phyloP scores from a whole-genome alignment of 129 eudicot species.

The Mikania micrantha region DNA sequence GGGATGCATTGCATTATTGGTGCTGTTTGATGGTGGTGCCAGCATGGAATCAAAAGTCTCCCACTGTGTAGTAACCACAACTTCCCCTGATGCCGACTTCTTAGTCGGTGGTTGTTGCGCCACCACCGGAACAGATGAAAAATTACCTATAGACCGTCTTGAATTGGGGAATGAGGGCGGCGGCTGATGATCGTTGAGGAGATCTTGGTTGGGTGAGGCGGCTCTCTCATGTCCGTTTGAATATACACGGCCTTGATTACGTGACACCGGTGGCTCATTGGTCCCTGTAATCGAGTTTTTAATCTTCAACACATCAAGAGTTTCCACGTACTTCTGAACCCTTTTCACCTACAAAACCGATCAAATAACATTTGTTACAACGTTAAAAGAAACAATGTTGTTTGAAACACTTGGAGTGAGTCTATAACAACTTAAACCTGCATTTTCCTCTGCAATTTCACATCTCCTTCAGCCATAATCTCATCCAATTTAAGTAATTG shows the following conservation, averaged over 20 bases:
- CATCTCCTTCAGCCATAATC: slow-evolving; percentile 74
- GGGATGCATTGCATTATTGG: slow-evolving; percentile 32
- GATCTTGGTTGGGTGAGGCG: slow-evolving; percentile 5
- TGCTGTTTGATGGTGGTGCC: slow-evolving; percentile 34
- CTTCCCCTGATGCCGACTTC: slow-evolving; percentile 54
- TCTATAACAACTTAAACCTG: slow-evolving; percentile 45
- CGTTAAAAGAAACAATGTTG: too few species aligned
- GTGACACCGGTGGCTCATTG: slow-evolving; percentile 5
- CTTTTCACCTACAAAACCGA: slow-evolving; percentile 54
- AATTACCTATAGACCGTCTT: slow-evolving; percentile 48
- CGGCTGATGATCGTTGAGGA: background rate
- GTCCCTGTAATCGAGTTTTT: slow-evolving; percentile 40
- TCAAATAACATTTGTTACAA: background rate
- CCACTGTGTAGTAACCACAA: slow-evolving; percentile 92
- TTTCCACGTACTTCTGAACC: slow-evolving; percentile 89
- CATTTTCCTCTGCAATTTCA: slow-evolving; percentile 76
- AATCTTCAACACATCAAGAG: slow-evolving; percentile 70
- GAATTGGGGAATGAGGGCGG: slow-evolving; percentile 30
- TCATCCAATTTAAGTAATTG: slow-evolving; percentile 76
- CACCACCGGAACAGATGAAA: slow-evolving; percentile 24
- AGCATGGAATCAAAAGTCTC: slow-evolving; percentile 80
- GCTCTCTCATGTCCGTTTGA: slow-evolving; percentile 21
- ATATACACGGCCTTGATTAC: slow-evolving; percentile 15
- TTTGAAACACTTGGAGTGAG: too few species aligned
- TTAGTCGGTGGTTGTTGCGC: slow-evolving; percentile 35